Evolutionary conservation across 805 yeast genomes (phyloP).

Genomic region (Jamesozyma rosinii): DNA sequence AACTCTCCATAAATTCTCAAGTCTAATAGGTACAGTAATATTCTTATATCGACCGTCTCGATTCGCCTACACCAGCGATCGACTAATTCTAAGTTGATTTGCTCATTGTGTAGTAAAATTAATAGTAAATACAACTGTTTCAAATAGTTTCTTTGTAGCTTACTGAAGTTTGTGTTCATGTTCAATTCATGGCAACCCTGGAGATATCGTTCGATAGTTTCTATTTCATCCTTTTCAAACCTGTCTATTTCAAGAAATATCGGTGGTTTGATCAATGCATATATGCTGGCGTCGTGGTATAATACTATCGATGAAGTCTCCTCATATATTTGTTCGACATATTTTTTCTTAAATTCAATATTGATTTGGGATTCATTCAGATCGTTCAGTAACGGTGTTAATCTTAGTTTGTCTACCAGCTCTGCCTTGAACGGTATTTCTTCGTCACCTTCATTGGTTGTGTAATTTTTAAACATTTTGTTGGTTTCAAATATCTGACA

Average conservation of each 20-base stretch:
- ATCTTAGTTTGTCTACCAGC: constrained; percentile 19
- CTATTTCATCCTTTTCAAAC: constrained; percentile 17
- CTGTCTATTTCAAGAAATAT: constrained; percentile 17
- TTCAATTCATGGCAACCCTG: constrained; percentile 1
- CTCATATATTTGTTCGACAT: constrained; percentile 14
- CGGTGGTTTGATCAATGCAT: constrained; percentile 13
- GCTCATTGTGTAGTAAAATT: constrained; percentile 17
- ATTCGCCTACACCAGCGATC: constrained; percentile 15
- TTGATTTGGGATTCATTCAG: constrained; percentile 15
- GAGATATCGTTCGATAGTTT: constrained; percentile 14
- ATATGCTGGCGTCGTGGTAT: constrained; percentile 14
- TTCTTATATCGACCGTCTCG: constrained; percentile 19
- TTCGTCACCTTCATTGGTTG: constrained; percentile 6
- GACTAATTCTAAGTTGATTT: constrained; percentile 13
- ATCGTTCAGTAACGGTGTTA: constrained; percentile 14
- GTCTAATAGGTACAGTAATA: constrained; percentile 21
- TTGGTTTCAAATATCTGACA: constrained; percentile 10
- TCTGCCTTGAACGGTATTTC: not conserved
- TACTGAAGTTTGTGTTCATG: constrained; percentile 10
- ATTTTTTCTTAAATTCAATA: constrained; percentile 19
- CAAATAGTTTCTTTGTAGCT: constrained; percentile 17
- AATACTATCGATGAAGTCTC: constrained; percentile 13
- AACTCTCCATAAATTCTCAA: constrained; percentile 22
- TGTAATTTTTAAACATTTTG: constrained; percentile 10
- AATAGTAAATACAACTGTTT: constrained; percentile 17